phyloP scores from a whole-genome alignment of 257 asterid species.

The Primulina tabacum region DNA sequence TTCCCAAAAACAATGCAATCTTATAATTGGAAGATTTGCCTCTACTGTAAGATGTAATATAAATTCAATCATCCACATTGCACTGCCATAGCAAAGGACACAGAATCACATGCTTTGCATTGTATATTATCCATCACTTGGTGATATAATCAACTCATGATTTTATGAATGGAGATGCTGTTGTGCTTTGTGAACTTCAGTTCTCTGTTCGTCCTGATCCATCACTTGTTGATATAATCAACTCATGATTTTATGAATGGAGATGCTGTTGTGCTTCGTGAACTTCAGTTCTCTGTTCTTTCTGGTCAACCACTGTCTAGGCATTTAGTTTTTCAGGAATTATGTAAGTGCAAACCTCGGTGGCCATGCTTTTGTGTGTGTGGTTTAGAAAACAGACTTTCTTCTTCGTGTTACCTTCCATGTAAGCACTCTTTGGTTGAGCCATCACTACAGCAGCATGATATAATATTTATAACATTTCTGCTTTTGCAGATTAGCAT shows the following conservation, averaged over 20 bases:
- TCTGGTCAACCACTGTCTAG: not conserved
- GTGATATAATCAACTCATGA: too few species aligned
- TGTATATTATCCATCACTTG: not conserved
- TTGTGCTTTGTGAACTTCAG: too few species aligned
- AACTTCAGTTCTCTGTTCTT: not conserved
- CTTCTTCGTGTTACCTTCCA: not conserved
- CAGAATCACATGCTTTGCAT: conserved; percentile 9
- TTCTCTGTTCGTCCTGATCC: too few species aligned
- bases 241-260: not conserved
- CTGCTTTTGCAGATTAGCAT: conserved; percentile 66
- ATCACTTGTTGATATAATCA: not conserved
- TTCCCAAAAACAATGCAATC: not conserved
- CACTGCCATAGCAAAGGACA: not conserved
- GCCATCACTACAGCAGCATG: not conserved
- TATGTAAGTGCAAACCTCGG: too few species aligned
- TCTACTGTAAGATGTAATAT: not conserved
- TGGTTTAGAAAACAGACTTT: not conserved
- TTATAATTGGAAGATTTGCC: not conserved
- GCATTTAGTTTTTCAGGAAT: too few species aligned
- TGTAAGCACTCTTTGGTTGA: conserved; percentile 10
- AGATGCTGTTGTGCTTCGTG: not conserved
- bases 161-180: too few species aligned
- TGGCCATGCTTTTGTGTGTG: not conserved
- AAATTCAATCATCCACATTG: not conserved
- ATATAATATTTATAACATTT: conserved; percentile 26